Percentiles rank a stretch among this genome's conserved stretches.
These are phyloP conservation scores for Sporobolomyces phaffii DNA, from an alignment of 768 basidiomycete species.

Conservation along the genomic window DNA sequence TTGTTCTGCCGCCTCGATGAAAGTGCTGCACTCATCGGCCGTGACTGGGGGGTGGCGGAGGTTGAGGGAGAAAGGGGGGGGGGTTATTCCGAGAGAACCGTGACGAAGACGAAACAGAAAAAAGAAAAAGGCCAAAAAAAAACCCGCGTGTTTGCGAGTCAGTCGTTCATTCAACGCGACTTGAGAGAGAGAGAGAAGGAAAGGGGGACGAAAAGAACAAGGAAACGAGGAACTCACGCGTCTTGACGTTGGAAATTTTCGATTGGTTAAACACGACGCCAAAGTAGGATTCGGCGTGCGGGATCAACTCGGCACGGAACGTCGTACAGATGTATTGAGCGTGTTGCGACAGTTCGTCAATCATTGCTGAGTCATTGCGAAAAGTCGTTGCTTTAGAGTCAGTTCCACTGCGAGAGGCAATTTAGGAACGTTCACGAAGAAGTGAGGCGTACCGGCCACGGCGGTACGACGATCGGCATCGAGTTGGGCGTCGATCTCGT, in stretches of 20 bases:
- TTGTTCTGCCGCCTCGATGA: slow-evolving; percentile 37
- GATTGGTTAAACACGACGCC: slow-evolving; percentile 57
- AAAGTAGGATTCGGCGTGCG: slow-evolving; percentile 92
- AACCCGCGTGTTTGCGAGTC: neutral
- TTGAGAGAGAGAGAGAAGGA: too few relatives aligned
- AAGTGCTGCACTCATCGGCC: slow-evolving; percentile 34
- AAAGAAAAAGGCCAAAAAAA: too few relatives aligned
- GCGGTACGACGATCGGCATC: slow-evolving; percentile 97
- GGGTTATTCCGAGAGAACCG: too few relatives aligned
- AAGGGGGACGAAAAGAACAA: too few relatives aligned
- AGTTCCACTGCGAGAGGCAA: too few relatives aligned
- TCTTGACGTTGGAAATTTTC: slow-evolving; percentile 37
- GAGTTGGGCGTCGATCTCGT: slow-evolving; percentile 98
- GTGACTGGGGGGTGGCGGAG: slow-evolving; percentile 15
- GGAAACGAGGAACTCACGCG: slow-evolving; percentile 3
- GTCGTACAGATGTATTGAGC: slow-evolving; percentile 98
- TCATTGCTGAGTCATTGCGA: slow-evolving; percentile 62
- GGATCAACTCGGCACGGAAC: slow-evolving; percentile 94
- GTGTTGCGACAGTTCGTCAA: slow-evolving; percentile 74
- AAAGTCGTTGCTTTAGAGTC: neutral
- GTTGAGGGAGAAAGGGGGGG: too few relatives aligned
- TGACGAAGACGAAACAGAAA: too few relatives aligned
- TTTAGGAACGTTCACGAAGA: neutral
- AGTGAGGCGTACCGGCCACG: slow-evolving; percentile 66
- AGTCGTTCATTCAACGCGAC: neutral